Percentiles rank a stretch among this genome's conserved stretches.
Evolutionary conservation across 306 rosid genomes (phyloP).

Genomic region (Cucumis sativus): Cucumber_9930_V3 NC_026657.2:40629001-40629500

Average conservation of each 20-base stretch:
- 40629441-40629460: constrained; percentile 89
- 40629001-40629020: constrained; percentile 83
- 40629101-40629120: constrained; percentile 6
- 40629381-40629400: neutral
- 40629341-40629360: neutral
- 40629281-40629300: constrained; percentile 77
- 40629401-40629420: constrained; percentile 50
- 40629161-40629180: neutral
- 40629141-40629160: neutral
- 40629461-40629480: constrained; percentile 86
- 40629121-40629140: neutral
- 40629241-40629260: constrained; percentile 77
- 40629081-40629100: constrained; percentile 6
- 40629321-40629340: neutral
- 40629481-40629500: constrained; percentile 25
- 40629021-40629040: constrained; percentile 85
- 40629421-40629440: constrained; percentile 76
- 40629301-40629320: neutral
- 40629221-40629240: constrained; percentile 69
- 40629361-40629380: neutral
- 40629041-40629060: constrained; percentile 38
- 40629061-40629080: neutral
- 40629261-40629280: constrained; percentile 76
- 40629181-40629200: neutral
- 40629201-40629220: constrained; percentile 43